A percentile compares a stretch with the other conserved stretches of the same genome.
Conservation (phyloP, 2,329 filamentous ascomycete genomes). For the Xylariaceae sp. region DNA sequence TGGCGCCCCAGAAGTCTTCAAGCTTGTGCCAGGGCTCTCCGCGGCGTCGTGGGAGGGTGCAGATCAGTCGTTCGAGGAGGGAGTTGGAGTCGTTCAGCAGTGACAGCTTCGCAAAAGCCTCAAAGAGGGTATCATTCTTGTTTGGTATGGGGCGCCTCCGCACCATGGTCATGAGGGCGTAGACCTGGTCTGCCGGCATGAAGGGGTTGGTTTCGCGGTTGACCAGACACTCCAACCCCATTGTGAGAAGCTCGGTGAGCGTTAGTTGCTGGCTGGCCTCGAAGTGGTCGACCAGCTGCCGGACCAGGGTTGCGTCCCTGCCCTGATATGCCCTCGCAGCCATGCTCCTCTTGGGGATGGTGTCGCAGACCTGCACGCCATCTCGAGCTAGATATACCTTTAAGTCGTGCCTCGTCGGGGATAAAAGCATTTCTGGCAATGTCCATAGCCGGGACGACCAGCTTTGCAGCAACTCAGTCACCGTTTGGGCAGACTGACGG, state of each 20-base stretch:
- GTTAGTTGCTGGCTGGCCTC: constrained; percentile 3
- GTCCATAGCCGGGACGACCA: constrained; percentile 9
- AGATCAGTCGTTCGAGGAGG: constrained; percentile 11
- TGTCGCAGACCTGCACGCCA: background rate
- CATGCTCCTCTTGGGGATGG: constrained; percentile 5
- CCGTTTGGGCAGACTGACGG: background rate
- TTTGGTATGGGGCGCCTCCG: constrained; percentile 2
- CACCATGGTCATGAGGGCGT: constrained; percentile 4
- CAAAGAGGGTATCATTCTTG: background rate
- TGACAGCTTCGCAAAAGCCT: constrained; percentile 3
- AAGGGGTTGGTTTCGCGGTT: background rate
- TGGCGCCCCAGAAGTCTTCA: constrained; percentile 6
- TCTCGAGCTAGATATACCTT: constrained; percentile 1
- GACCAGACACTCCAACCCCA: background rate
- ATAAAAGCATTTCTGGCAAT: constrained; percentile 1
- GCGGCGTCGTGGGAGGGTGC: background rate
- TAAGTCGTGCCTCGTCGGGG: background rate
- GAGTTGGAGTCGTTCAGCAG: constrained; percentile 1
- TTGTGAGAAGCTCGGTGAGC: background rate
- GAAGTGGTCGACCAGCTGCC: constrained; percentile 7
- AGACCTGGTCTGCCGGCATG: background rate
- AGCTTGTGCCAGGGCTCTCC: constrained; percentile 1
- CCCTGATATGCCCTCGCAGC: constrained; percentile 1
- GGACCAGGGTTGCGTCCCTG: background rate
- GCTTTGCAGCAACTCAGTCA: background rate